Evolutionary conservation across 345 rosid genomes (phyloP).

Genomic region (Eucalyptus curtisii): DNA sequence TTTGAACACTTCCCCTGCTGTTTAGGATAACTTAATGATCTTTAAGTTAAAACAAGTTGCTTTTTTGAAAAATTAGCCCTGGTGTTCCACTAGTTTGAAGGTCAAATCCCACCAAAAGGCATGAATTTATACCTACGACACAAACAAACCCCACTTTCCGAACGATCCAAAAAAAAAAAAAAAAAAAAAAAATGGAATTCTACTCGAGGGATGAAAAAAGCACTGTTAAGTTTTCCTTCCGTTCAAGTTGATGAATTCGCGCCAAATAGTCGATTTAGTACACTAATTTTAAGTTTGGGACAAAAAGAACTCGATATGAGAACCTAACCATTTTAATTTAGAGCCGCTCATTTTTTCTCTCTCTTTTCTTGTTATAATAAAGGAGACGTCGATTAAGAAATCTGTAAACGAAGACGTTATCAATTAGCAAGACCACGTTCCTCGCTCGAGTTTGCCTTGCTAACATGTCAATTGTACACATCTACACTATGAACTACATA

Average conservation of each 20-base stretch:
- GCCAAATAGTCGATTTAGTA: neutral
- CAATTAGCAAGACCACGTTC: neutral
- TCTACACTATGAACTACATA: neutral
- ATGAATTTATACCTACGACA: neutral
- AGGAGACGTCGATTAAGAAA: no score
- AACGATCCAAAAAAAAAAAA: neutral
- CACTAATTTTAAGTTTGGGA: neutral
- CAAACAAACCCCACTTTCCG: neutral
- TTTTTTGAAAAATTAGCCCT: neutral
- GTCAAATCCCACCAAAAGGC: neutral
- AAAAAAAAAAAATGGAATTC: fast-evolving
- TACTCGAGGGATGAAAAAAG: neutral
- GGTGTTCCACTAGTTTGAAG: neutral
- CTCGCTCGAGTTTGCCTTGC: neutral
- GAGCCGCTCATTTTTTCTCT: neutral
- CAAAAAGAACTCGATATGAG: neutral
- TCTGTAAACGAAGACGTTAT: neutral
- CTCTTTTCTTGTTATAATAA: neutral
- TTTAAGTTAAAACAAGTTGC: neutral
- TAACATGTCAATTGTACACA: neutral
- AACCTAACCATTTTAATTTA: neutral
- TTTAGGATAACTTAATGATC: neutral
- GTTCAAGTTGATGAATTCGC: neutral
- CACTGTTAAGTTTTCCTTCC: neutral
- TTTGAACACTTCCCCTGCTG: no score